Evolutionary conservation across 2,329 filamentous ascomycete species (phyloP), one percentile per base, ranked within the genome.

Genomic region (Golovinomyces cichoracearum): DNA sequence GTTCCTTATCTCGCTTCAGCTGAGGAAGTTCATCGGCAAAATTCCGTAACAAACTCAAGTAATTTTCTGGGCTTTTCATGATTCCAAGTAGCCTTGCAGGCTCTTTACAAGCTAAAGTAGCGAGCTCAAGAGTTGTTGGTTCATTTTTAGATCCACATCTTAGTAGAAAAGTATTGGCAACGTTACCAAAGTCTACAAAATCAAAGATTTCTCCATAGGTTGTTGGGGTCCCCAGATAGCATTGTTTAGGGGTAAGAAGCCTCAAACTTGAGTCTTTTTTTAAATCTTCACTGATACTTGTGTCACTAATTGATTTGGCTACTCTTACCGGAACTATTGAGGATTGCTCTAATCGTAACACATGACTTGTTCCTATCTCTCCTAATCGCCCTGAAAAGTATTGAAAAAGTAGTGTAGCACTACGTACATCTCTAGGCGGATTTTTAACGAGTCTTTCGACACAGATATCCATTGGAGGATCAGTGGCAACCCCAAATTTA

Each of bases 161-260:
- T 56, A 85, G 74, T 17, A 98, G 66, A 58, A 98, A 98, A 0
- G 80, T 69, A 57, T 95, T 95, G 1, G 83, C 88, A 59, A 88
- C 78, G 29, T 71, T 66, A 0, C 88, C 85, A 64, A 94, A 98
- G 60, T 95, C 83, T 13, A 95, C 86, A 63, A 94, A 98, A 60
- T 95, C 85, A 55, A 98, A 93, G 27, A 98, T 92, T 27, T 93
- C 82, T 10, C 76, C 80, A 57, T 92, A 98, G 6, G 68, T 70
- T 1, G 65, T 61, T 5, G 71, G 76, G 25, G 54, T 78, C 7
- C 90, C 90, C 1, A 98, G 69, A 61, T 93, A 98, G 53, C 80
- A 85, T 37, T 76, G 69, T 42, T 71, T 72, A 4, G 90, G 88
- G 15, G 73, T 69, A 41, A 85, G 69, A 55, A 76, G 70, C 54